These are phyloP conservation scores for Mortierella alpina DNA, from an alignment of 192 early-diverging fungal genomes.

Conservation along the genomic window DNA sequence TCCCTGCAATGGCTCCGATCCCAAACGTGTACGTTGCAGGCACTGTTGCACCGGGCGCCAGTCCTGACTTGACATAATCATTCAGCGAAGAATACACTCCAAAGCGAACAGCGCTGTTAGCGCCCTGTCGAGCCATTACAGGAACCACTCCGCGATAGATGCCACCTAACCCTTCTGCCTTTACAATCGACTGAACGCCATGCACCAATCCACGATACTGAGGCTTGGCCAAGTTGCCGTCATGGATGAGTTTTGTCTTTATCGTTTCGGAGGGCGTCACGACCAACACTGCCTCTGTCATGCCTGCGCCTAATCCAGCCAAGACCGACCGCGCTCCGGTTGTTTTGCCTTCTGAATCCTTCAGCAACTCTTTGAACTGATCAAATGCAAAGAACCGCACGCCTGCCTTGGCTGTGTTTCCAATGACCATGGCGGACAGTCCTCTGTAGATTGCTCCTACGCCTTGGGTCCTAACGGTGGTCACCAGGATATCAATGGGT, in stretches of 20 bases:
- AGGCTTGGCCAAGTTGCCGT: conserved; percentile 78
- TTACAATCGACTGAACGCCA: conserved; percentile 71
- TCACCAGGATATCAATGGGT: conserved; percentile 81
- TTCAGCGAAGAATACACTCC: conserved; percentile 86
- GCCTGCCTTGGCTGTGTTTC: conserved; percentile 92
- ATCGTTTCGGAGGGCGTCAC: conserved; percentile 96
- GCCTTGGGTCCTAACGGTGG: conserved; percentile 80
- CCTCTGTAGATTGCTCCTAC: conserved; percentile 85
- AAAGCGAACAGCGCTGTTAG: conserved; percentile 94
- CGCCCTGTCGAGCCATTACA: conserved; percentile 95
- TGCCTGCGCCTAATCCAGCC: conserved; percentile 89
- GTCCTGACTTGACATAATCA: conserved; percentile 49
- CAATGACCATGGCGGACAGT: conserved; percentile 89
- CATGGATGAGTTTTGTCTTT: conserved; percentile 97
- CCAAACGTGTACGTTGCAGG: conserved; percentile 71
- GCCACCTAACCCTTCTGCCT: conserved; percentile 79
- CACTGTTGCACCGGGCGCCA: conserved; percentile 51
- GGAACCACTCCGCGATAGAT: conserved; percentile 92
- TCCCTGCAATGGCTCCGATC: conserved; percentile 88
- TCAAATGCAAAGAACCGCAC: conserved; percentile 95
- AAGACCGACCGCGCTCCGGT: conserved; percentile 69
- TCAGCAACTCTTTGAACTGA: conserved; percentile 77
- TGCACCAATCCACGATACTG: conserved; percentile 85
- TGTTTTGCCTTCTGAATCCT: conserved; percentile 78
- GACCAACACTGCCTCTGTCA: conserved; percentile 87